Percentiles rank a stretch among this genome's conserved stretches.
phyloP scores from a whole-genome alignment of 495 filamentous ascomycete species.

The Daldinia bambusicola region DNA sequence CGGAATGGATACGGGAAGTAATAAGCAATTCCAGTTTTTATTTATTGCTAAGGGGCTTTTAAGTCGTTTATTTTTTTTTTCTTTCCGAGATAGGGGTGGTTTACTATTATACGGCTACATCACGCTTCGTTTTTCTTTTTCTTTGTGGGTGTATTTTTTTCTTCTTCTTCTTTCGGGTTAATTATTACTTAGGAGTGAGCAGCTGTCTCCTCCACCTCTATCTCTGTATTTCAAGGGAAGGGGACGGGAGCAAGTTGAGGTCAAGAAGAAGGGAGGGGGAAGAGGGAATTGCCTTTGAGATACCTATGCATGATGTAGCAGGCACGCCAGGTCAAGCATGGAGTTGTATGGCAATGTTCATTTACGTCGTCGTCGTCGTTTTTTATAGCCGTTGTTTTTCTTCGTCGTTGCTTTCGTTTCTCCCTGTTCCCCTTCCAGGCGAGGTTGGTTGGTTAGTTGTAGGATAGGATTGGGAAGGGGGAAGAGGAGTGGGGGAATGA shows the following conservation, averaged over 20 bases:
- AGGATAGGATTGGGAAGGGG: constrained; percentile 8
- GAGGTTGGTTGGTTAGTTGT: constrained; percentile 12
- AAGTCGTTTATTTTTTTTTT: constrained; percentile 1
- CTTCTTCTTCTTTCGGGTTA: neutral
- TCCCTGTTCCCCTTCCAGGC: neutral
- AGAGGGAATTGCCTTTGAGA: constrained; percentile 8
- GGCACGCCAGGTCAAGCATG: constrained; percentile 24
- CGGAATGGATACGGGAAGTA: neutral
- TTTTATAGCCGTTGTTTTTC: too few relatives aligned
- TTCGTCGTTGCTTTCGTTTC: neutral
- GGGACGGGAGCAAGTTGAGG: neutral
- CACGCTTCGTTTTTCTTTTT: constrained; percentile 8
- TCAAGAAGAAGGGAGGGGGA: neutral
- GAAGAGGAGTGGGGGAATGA: neutral
- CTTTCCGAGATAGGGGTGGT: constrained; percentile 18
- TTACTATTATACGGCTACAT: neutral
- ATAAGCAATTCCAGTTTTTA: constrained; percentile 4
- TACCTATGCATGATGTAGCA: constrained; percentile 23
- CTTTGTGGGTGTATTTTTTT: neutral
- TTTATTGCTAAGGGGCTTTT: constrained; percentile 8
- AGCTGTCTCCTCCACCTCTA: neutral
- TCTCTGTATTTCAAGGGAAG: neutral
- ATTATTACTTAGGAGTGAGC: neutral
- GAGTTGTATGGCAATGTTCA: constrained; percentile 34
- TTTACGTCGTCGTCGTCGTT: neutral